phyloP scores from a whole-genome alignment of 192 early-diverging fungal genomes.

The Geranomyces variabilis region DNA sequence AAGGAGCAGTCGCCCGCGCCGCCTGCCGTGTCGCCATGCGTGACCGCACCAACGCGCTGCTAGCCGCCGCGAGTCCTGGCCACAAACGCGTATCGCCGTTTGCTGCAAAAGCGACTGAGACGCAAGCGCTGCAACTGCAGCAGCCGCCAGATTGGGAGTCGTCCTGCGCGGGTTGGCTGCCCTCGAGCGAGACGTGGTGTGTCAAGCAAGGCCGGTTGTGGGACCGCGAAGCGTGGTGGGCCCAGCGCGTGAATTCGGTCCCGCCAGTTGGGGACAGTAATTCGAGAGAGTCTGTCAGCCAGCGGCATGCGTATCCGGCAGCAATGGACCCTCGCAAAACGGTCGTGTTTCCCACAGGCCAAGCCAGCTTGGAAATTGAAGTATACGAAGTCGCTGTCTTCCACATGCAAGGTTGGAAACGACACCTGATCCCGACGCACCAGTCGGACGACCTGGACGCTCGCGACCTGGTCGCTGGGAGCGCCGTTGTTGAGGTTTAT shows the following conservation, averaged over 20 bases:
- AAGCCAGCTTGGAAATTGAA: not conserved
- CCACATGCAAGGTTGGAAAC: slow-evolving; percentile 3
- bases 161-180: not conserved
- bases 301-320: not conserved
- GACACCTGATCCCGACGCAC: not conserved
- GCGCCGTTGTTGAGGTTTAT: slow-evolving; percentile 1
- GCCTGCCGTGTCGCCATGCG: slow-evolving; percentile 2
- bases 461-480: not conserved
- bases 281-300: not conserved
- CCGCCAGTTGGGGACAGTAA: not conserved
- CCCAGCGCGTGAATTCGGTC: not conserved
- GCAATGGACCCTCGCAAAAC: not conserved
- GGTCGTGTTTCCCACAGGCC: not conserved
- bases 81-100: not conserved
- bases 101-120: not conserved
- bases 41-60: not conserved
- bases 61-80: too few species aligned
- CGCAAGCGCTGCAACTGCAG: not conserved
- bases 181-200: not conserved
- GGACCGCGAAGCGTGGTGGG: slow-evolving; percentile 1
- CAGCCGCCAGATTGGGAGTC: slow-evolving; percentile 1
- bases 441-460: not conserved
- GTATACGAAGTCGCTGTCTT: not conserved
- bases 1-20: not conserved
- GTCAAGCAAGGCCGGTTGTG: not conserved